phyloP scores from a whole-genome alignment of 345 rosid species.

The Lepidium africanum region DNA sequence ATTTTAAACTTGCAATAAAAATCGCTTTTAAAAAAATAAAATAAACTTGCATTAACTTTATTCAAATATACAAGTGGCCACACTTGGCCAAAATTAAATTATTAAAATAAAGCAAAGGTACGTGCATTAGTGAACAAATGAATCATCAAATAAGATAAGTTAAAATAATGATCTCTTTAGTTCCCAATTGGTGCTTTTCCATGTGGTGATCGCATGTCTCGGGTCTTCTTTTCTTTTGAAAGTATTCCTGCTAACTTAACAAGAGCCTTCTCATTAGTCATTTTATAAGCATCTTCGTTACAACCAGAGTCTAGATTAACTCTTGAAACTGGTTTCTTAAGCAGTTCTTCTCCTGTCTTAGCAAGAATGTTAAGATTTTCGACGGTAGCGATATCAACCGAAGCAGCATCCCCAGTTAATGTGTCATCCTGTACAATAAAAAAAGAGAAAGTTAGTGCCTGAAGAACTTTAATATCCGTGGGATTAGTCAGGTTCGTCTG shows the following conservation, averaged over 20 bases:
- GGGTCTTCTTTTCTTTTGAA: slow-evolving; percentile 35
- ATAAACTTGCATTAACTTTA: too few species aligned
- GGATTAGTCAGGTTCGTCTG: too few species aligned
- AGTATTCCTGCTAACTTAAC: slow-evolving; percentile 32
- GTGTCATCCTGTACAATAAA: slow-evolving; percentile 47
- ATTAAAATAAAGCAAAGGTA: too few species aligned
- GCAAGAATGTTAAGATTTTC: slow-evolving; percentile 38
- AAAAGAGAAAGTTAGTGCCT: too few species aligned
- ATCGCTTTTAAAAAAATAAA: too few species aligned
- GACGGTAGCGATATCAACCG: slow-evolving; percentile 44
- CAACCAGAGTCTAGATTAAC: slow-evolving; percentile 43
- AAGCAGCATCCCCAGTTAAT: slow-evolving; percentile 29
- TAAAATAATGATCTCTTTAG: not conserved
- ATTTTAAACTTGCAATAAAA: too few species aligned
- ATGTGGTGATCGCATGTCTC: slow-evolving; percentile 31
- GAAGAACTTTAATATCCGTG: too few species aligned
- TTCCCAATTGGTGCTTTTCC: not conserved
- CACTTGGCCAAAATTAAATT: too few species aligned
- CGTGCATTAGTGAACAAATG: too few species aligned
- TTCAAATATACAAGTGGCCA: too few species aligned
- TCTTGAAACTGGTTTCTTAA: slow-evolving; percentile 41
- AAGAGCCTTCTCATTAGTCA: slow-evolving; percentile 18
- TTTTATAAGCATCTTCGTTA: slow-evolving; percentile 9
- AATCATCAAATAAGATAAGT: not conserved
- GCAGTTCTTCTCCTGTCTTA: slow-evolving; percentile 38